A percentile compares a stretch with the other conserved stretches of the same genome.
Conservation (phyloP, 2,329 filamentous ascomycete species). For the Pseudogymnoascus sp. region DNA sequence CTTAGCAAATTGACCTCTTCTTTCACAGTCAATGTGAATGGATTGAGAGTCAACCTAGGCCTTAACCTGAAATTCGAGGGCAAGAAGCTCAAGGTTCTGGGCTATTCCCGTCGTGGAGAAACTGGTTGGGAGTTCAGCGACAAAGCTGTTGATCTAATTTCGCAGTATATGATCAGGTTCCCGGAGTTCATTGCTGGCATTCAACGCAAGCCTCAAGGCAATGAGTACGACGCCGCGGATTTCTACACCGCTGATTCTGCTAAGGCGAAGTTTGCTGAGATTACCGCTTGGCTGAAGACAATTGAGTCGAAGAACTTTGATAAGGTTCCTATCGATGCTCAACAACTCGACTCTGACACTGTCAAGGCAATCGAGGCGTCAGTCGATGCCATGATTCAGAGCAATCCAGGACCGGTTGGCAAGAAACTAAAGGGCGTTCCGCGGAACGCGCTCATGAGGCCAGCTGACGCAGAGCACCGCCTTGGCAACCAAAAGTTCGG, state of each 20-base stretch:
- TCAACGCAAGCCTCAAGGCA: conserved; percentile 75
- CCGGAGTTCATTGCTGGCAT: conserved; percentile 92
- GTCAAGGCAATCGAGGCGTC: conserved; percentile 74
- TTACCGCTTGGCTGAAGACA: conserved; percentile 85
- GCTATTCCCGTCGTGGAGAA: conserved; percentile 80
- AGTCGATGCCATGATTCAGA: conserved; percentile 57
- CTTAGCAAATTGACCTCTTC: conserved; percentile 95
- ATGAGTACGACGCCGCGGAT: conserved; percentile 76
- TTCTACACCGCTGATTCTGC: conserved; percentile 74
- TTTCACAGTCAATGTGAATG: conserved; percentile 77
- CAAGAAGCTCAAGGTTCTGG: conserved; percentile 90
- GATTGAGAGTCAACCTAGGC: conserved; percentile 79
- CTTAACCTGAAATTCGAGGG: conserved; percentile 96
- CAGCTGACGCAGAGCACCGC: conserved; percentile 90
- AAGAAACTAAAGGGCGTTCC: conserved; percentile 77
- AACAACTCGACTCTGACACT: conserved; percentile 88
- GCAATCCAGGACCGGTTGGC: conserved; percentile 48
- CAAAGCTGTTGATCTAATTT: conserved; percentile 72
- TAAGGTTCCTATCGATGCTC: conserved; percentile 89
- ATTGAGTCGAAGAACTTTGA: conserved; percentile 90
- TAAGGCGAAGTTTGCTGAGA: conserved; percentile 80
- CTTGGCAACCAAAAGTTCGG: conserved; percentile 76
- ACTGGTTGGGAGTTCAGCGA: conserved; percentile 95
- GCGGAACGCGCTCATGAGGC: conserved; percentile 80
- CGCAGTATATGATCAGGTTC: conserved; percentile 87